Evolutionary conservation across 495 filamentous ascomycete genomes (phyloP).

Genomic region (Penicillium salamii): DNA sequence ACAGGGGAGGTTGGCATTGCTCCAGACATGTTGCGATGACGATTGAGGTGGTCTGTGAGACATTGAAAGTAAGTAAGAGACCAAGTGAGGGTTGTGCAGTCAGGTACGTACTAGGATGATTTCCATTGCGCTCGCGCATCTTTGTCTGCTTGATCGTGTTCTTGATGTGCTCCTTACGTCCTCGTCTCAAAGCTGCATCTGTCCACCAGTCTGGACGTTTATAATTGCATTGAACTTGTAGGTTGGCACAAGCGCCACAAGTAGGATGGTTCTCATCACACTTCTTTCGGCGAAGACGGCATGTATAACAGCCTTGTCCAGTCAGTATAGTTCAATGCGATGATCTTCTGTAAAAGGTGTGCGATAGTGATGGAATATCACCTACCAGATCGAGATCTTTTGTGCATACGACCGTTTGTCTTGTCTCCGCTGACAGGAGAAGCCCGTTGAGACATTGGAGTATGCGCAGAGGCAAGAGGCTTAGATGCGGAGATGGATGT

Average conservation of each 20-base stretch:
- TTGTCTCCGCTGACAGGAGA: too few species aligned
- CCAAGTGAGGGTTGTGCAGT: too few species aligned
- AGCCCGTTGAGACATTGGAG: too few species aligned
- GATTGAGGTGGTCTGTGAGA: too few species aligned
- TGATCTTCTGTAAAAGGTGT: neutral
- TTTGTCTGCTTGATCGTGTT: conserved; percentile 96
- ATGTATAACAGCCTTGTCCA: conserved; percentile 87
- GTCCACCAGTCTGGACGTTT: conserved; percentile 97
- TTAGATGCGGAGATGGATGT: neutral
- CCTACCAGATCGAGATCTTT: conserved; percentile 1
- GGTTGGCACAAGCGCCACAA: conserved; percentile 86
- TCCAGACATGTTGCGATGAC: too few species aligned
- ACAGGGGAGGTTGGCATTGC: too few species aligned
- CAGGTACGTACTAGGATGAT: conserved; percentile 35
- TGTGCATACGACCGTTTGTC: neutral
- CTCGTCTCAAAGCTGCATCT: conserved; percentile 76
- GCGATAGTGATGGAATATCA: neutral
- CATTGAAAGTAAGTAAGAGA: too few species aligned
- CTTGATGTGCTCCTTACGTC: conserved; percentile 94
- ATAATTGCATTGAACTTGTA: conserved; percentile 87
- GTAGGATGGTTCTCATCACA: conserved; percentile 88
- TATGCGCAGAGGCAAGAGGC: neutral
- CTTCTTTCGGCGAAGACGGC: conserved; percentile 93
- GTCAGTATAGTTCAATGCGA: neutral
- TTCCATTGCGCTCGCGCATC: conserved; percentile 73